These are phyloP conservation scores for Juncus inflexus DNA, from an alignment of 176 grass and related monocot species.

Conservation along the genomic window DNA sequence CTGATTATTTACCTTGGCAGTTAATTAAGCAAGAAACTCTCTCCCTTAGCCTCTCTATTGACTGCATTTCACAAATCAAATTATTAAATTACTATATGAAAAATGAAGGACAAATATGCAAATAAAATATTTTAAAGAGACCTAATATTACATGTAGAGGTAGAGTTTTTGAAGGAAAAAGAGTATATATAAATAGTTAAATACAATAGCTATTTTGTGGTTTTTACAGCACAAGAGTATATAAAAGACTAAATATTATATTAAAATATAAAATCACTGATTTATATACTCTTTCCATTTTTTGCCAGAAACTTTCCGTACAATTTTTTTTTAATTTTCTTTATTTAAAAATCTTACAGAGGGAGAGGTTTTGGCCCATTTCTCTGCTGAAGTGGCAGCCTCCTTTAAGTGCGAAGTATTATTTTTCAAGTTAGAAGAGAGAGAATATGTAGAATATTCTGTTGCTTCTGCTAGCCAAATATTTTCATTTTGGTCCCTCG, in stretches of 20 bases:
- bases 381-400: constrained; percentile 42
- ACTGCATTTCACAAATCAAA: constrained; percentile 32
- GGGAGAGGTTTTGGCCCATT: constrained; percentile 66
- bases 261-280: no score
- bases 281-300: no score
- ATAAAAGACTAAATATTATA: no score
- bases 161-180: not conserved
- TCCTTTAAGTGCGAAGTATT: constrained; percentile 72
- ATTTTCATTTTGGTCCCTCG: constrained; percentile 68
- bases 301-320: no score
- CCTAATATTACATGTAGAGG: not conserved
- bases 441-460: constrained; percentile 49
- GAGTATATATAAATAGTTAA: no score
- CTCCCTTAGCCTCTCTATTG: constrained; percentile 60
- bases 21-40: constrained; percentile 53
- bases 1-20: constrained; percentile 38
- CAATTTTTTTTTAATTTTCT: not conserved
- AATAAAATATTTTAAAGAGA: not conserved
- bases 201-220: no score
- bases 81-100: not conserved
- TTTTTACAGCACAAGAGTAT: no score
- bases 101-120: constrained; percentile 10
- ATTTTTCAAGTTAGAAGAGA: constrained; percentile 45
- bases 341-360: constrained; percentile 43
- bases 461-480: constrained; percentile 87